These are phyloP conservation scores for Barbatosphaeria neglecta DNA, from an alignment of 495 filamentous ascomycete species.

Conservation along the genomic window DNA sequence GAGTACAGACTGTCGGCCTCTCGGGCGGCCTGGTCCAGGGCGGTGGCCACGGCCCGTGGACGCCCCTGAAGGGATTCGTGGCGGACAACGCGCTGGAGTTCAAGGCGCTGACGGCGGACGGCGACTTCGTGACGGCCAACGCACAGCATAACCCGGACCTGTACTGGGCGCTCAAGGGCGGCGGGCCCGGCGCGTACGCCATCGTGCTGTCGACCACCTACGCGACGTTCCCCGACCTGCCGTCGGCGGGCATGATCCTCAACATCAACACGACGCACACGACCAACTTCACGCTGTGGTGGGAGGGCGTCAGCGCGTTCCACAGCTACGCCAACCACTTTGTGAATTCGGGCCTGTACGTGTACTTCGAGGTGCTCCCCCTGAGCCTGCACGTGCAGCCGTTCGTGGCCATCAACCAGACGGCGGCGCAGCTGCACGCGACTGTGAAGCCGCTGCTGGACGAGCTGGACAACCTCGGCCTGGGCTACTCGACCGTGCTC, in stretches of 20 bases:
- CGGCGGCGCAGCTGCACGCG: conserved; percentile 21
- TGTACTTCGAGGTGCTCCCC: conserved; percentile 31
- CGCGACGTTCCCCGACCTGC: conserved; percentile 33
- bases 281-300: conserved; percentile 24
- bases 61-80: conserved; percentile 36
- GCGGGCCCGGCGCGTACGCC: conserved; percentile 45
- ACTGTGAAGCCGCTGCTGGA: conserved; percentile 34
- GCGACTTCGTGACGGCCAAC: conserved; percentile 39
- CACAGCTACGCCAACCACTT: conserved; percentile 30
- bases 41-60: conserved; percentile 46
- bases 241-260: conserved; percentile 26
- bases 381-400: conserved; percentile 26
- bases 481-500: conserved; percentile 19
- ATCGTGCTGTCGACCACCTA: conserved; percentile 42
- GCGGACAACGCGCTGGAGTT: conserved; percentile 44
- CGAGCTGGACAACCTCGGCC: conserved; percentile 23
- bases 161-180: conserved; percentile 55
- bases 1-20: conserved; percentile 37
- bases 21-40: conserved; percentile 45
- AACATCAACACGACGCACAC: conserved; percentile 26
- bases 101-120: conserved; percentile 47
- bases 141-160: conserved; percentile 41
- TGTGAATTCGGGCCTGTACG: conserved; percentile 31
- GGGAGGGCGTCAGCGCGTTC: conserved; percentile 32
- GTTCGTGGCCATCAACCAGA: conserved; percentile 33